Percentiles rank a stretch among this genome's conserved stretches.
Conservation (phyloP, 2,329 filamentous ascomycete genomes). For the Venturia aucupariae region DNA sequence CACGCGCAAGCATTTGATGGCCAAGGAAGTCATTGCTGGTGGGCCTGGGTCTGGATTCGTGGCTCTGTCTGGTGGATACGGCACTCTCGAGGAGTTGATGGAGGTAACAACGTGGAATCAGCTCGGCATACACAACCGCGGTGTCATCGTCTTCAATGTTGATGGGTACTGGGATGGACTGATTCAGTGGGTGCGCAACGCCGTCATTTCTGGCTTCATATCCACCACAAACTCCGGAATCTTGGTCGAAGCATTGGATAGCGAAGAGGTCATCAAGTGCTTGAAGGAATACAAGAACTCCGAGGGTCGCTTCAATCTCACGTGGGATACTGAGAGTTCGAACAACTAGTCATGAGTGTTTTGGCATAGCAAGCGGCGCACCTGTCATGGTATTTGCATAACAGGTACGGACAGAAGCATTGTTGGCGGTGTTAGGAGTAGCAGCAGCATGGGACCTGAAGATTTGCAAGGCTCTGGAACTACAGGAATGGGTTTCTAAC, state of each 20-base stretch:
- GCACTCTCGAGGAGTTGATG: constrained; percentile 92
- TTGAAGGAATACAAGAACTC: constrained; percentile 69
- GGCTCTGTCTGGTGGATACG: constrained; percentile 80
- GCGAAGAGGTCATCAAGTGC: constrained; percentile 61
- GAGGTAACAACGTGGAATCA: constrained; percentile 93
- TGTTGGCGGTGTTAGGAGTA: no score
- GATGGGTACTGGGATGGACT: constrained; percentile 89
- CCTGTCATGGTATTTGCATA: not conserved
- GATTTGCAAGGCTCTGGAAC: not conserved
- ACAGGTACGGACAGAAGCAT: not conserved
- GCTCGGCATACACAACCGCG: constrained; percentile 76
- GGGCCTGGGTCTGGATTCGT: constrained; percentile 83
- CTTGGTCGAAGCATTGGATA: constrained; percentile 62
- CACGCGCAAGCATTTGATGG: constrained; percentile 90
- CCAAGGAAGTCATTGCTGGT: constrained; percentile 70
- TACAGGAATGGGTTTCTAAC: no score
- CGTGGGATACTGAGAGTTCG: constrained; percentile 53
- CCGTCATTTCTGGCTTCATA: constrained; percentile 71
- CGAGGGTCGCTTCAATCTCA: constrained; percentile 65
- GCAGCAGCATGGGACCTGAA: not conserved
- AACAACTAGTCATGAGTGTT: not conserved
- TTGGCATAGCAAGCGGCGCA: not conserved
- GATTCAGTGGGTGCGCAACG: constrained; percentile 68
- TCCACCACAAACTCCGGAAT: constrained; percentile 61
- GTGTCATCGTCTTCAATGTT: constrained; percentile 76